Base-by-base conservation (phyloP, 495 filamentous ascomycete genomes). In the Lichina pygmaea region DNA sequence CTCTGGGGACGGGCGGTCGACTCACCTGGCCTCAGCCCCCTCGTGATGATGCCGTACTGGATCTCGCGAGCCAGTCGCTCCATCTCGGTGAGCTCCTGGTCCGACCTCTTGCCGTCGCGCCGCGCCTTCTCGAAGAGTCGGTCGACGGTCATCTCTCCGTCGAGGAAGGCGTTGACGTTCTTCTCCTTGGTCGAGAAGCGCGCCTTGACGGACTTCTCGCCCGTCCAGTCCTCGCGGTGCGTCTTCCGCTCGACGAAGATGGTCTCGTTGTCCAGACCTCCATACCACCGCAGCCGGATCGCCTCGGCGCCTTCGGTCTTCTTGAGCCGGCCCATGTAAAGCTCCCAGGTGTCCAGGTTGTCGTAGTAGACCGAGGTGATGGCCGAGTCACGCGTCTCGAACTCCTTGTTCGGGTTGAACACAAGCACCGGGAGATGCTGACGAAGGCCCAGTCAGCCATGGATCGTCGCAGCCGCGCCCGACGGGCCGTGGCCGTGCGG, bases 321-420 rank as follows among this genome's bases (percentile, higher is more conserved):
- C 66, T 93, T 91, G 48, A 99, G 60, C 24, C 89, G 80, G 5
- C 89, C 89, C 51, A 78, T 71, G 59, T 99, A 99, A 12, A 99
- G 63, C 46, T 93, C 81, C 73, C 84, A 99, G 15, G 72, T 91
- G 9, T 93, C 73, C 0, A 81, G 70, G 53, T 95, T 95, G 57
- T 99, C 89, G 54, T 77, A 95, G 63, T 99, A 99, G 51, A 99
- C 93, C 31, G 89, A 99, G 2, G 89, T 86, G 54, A 99, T 95
- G 32, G 89, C 91, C 11, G 79, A 73, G 54, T 99, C 89, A 46
- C 81, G 70, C 42, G 67, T 63, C 45, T 91, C 81, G 50, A 95
- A 99, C 51, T 95, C 91, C 58, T 99, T 99, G 64, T 72, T 89
- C 4, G 91, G 66, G 58, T 95, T 95, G 68, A 95, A 99, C 3